Evolutionary conservation across 805 yeast genomes (phyloP).

Genomic region (Metschnikowia aberdeeniae): DNA sequence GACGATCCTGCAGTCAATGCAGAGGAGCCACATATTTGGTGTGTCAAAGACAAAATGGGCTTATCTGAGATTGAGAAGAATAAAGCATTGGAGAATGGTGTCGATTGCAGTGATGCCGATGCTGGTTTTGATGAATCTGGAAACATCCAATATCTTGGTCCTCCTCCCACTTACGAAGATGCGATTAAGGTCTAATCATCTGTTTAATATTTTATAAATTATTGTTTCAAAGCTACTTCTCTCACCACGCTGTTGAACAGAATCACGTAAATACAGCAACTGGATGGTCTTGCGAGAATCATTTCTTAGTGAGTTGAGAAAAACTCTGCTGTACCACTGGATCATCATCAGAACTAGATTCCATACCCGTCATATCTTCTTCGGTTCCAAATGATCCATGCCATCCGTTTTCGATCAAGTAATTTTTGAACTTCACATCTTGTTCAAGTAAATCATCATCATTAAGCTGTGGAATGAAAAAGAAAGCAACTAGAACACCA

Average conservation of each 20-base stretch:
- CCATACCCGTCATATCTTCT: conserved; percentile 12
- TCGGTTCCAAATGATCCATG: conserved; percentile 41
- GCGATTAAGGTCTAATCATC: conserved; percentile 31
- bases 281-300: background rate
- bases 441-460: conserved; percentile 68
- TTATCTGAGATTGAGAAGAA: conserved; percentile 56
- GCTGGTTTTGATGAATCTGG: conserved; percentile 60
- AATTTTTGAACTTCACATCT: conserved; percentile 60
- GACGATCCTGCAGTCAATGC: conserved; percentile 56
- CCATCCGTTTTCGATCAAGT: conserved; percentile 59
- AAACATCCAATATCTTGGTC: conserved; percentile 48
- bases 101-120: conserved; percentile 53
- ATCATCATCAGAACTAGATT: conserved; percentile 13
- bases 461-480: conserved; percentile 63
- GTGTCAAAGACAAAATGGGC: conserved; percentile 65
- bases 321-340: conserved; percentile 5
- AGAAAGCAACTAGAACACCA: conserved; percentile 56
- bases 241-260: background rate
- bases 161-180: conserved; percentile 68
- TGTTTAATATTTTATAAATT: background rate
- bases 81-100: conserved; percentile 50
- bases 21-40: conserved; percentile 63
- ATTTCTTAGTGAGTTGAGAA: background rate
- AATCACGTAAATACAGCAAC: too few relatives aligned
- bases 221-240: background rate